Evolutionary conservation across 73 alveolate genomes (phyloP).

Genomic region (Tetrahymena thermophila): DNA sequence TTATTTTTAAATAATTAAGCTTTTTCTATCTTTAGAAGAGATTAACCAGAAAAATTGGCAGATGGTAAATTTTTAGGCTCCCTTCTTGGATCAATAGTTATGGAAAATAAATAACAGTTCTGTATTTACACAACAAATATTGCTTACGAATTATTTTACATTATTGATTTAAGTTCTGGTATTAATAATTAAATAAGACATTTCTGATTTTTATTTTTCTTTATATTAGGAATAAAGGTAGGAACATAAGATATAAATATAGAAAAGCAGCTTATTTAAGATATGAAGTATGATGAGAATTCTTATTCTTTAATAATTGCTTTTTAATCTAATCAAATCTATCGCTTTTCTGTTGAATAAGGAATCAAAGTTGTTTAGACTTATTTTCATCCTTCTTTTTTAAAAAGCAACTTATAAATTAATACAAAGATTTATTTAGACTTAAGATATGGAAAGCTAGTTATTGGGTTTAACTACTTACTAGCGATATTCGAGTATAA

Average conservation of each 20-base stretch:
- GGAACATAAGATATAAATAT: background rate
- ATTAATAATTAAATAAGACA: background rate
- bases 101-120: background rate
- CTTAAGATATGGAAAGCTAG: background rate
- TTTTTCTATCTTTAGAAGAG: background rate
- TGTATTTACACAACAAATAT: background rate
- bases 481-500: background rate
- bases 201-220: no score
- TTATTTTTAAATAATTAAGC: background rate
- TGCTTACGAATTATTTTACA: background rate
- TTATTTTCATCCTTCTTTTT: background rate
- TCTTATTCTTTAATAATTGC: background rate
- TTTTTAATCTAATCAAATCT: background rate
- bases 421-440: background rate
- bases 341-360: background rate
- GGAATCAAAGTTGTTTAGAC: background rate
- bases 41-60: background rate
- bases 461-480: background rate
- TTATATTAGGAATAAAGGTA: background rate
- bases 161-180: background rate
- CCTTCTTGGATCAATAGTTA: background rate
- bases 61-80: background rate
- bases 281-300: background rate
- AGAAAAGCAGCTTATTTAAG: background rate
- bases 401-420: background rate